phyloP scores from a whole-genome alignment of 1,284 basidiomycete genomes.

The Malassezia nana region DNA sequence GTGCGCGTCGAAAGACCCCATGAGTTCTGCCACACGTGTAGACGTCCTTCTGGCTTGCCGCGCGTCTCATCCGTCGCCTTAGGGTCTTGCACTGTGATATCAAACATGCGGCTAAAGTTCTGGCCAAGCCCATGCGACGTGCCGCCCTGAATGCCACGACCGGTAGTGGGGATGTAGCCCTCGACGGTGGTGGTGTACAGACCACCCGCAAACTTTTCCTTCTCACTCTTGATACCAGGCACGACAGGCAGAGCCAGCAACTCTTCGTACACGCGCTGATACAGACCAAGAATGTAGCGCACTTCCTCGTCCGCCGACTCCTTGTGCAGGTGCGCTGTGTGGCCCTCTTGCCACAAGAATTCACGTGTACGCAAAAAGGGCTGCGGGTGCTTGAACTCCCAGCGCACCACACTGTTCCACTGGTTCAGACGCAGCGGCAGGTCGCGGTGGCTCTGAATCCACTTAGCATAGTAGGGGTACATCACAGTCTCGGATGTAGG shows the following conservation, averaged over 20 bases:
- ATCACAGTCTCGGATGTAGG: constrained; percentile 96
- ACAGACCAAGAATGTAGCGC: constrained; percentile 84
- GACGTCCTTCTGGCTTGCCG: constrained; percentile 52
- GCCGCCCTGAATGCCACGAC: constrained; percentile 93
- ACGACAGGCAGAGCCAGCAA: constrained; percentile 94
- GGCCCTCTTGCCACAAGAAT: constrained; percentile 99
- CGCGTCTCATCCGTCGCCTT: constrained; percentile 38
- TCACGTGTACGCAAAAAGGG: constrained; percentile 98
- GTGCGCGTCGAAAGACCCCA: constrained; percentile 95
- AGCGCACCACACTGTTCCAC: constrained; percentile 98
- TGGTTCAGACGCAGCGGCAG: constrained; percentile 94
- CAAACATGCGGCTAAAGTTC: constrained; percentile 98
- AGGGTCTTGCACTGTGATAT: constrained; percentile 83
- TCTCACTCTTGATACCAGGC: constrained; percentile 92
- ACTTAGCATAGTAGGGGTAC: constrained; percentile 95
- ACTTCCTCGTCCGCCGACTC: constrained; percentile 84
- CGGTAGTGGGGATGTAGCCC: constrained; percentile 93
- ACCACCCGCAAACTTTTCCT: constrained; percentile 97
- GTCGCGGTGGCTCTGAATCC: constrained; percentile 96
- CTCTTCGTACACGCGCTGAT: constrained; percentile 91
- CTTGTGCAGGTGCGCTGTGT: constrained; percentile 86
- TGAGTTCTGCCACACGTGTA: constrained; percentile 92
- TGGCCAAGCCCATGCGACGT: constrained; percentile 96
- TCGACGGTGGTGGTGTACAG: constrained; percentile 97
- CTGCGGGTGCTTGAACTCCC: constrained; percentile 99